phyloP scores from a whole-genome alignment of 257 asterid genomes.

The Solanum raphanifolium region DNA sequence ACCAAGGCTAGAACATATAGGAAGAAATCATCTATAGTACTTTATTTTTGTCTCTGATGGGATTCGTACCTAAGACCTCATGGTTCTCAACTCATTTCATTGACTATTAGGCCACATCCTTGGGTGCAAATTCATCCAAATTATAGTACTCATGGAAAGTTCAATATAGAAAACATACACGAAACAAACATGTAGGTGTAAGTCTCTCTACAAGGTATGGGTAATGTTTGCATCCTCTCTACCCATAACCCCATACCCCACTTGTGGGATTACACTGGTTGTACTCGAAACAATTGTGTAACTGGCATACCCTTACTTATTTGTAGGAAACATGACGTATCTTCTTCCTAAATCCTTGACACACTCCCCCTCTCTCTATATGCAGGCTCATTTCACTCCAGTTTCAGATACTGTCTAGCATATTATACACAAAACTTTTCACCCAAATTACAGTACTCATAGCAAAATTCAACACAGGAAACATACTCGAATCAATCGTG shows the following conservation, averaged over 20 bases:
- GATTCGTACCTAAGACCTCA: not conserved
- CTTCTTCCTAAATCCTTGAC: not conserved
- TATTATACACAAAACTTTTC: not conserved
- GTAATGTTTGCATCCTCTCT: not conserved
- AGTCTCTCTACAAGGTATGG: not conserved
- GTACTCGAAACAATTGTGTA: not conserved
- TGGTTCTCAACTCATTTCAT: not conserved
- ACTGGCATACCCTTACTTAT: not conserved
- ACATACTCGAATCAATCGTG: slow-evolving; percentile 68
- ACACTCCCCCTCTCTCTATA: not conserved
- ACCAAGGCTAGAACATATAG: not conserved
- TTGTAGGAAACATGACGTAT: not conserved
- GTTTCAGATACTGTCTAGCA: not conserved
- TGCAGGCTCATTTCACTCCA: not conserved
- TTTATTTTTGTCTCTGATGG: not conserved
- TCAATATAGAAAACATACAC: not conserved
- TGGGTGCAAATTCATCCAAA: not conserved
- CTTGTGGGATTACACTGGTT: not conserved
- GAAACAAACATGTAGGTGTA: not conserved
- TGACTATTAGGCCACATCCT: not conserved
- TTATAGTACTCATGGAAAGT: not conserved
- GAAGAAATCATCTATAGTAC: not conserved
- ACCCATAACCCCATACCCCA: not conserved
- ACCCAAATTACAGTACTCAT: not conserved
- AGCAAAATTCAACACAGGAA: not conserved